phyloP scores from a whole-genome alignment of 2,329 filamentous ascomycete species.

The Arachnomyces sp. region DNA sequence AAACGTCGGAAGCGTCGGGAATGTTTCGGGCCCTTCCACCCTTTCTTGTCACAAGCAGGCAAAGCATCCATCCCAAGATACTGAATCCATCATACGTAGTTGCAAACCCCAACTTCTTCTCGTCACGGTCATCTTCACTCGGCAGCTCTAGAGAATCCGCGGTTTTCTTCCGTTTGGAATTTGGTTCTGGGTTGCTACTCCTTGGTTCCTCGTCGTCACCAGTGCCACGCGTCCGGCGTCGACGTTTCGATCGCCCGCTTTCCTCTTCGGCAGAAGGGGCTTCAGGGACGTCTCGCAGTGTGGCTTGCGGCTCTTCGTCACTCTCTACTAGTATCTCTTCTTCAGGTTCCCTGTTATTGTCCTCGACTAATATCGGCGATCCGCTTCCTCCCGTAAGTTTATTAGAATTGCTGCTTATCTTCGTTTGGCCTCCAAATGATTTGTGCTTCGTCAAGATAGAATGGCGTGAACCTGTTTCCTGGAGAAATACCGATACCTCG shows the following conservation, averaged over 20 bases:
- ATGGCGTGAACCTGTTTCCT: conserved; percentile 76
- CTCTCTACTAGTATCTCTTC: conserved; percentile 51
- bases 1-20: conserved; percentile 16
- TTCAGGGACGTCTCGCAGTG: conserved; percentile 53
- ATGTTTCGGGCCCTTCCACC: conserved; percentile 38
- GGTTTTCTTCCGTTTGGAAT: conserved; percentile 3
- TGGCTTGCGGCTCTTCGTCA: conserved; percentile 46
- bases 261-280: conserved; percentile 18
- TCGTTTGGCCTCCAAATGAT: conserved; percentile 53
- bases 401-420: conserved; percentile 54
- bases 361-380: conserved; percentile 43
- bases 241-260: conserved; percentile 16
- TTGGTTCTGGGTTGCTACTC: conserved; percentile 15
- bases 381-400: conserved; percentile 54
- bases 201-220: conserved; percentile 18
- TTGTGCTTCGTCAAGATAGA: conserved; percentile 82
- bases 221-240: conserved; percentile 17
- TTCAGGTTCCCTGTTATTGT: conserved; percentile 32
- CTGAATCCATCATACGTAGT: conserved; percentile 92
- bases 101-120: conserved; percentile 83
- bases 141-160: conserved; percentile 9
- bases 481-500: conserved; percentile 89
- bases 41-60: conserved; percentile 75
- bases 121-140: conserved; percentile 48
- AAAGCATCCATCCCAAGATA: conserved; percentile 89